A percentile compares a stretch with the other conserved stretches of the same genome.
Evolutionary conservation across 2,329 filamentous ascomycete species (phyloP).

Genomic region (Fusarium ambrosium): DNA sequence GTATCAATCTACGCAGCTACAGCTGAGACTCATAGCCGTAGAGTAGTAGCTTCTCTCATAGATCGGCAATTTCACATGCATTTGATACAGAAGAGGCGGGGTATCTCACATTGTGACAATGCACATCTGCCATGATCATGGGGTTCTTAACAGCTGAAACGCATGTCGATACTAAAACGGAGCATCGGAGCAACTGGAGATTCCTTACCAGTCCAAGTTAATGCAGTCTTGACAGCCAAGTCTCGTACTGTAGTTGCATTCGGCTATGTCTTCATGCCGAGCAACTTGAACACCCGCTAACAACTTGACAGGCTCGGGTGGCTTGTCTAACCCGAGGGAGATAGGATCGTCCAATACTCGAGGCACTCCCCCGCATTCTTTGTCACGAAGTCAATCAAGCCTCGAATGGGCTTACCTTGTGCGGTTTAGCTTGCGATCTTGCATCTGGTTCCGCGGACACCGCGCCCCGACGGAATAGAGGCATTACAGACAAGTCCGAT

Average conservation of each 20-base stretch:
- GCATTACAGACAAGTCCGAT: background rate
- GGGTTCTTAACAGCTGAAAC: background rate
- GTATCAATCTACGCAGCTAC: conserved; percentile 17
- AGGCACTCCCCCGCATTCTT: conserved; percentile 27
- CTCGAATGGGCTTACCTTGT: conserved; percentile 8
- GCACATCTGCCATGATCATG: background rate
- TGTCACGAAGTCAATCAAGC: background rate
- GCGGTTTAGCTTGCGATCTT: conserved; percentile 38
- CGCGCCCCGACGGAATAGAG: background rate
- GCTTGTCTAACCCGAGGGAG: background rate
- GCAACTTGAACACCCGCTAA: background rate
- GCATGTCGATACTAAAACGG: background rate
- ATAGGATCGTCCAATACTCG: background rate
- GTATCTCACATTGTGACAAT: background rate
- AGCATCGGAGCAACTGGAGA: background rate
- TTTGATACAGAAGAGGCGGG: background rate
- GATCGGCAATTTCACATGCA: conserved; percentile 26
- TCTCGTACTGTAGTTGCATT: conserved; percentile 17
- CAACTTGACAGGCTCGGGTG: background rate
- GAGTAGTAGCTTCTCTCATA: conserved; percentile 1
- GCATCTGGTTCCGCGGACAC: background rate
- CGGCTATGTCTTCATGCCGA: background rate
- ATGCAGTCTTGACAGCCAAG: conserved; percentile 20
- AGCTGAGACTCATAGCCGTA: background rate
- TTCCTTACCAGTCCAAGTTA: background rate